Evolutionary conservation across 2,329 filamentous ascomycete genomes (phyloP), one percentile per base, ranked within the genome.

Genomic region (Neonectria sp.): DNA sequence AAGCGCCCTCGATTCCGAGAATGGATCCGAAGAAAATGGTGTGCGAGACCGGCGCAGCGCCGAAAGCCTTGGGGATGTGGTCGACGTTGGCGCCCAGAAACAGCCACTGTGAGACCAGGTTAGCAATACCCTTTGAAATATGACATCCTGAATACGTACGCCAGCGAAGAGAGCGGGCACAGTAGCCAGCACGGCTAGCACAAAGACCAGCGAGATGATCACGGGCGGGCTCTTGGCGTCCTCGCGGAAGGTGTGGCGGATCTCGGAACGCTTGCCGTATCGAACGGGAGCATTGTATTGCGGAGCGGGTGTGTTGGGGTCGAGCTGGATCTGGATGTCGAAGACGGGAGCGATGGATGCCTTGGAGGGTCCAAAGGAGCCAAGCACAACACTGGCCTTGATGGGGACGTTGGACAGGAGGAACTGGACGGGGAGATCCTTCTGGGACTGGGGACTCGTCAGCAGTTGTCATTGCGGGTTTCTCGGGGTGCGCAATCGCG

Each of bases 351-450:
- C 87, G 73, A 91, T 87, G 78, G 93, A 91, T 13, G 91, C 90
- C 40, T 87, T 83, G 8, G 92, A 88, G 1, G 90, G 86, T 69
- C 95, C 95, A 78, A 97, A 97, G 0, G 95, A 97, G 69, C 89
- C 96, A 73, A 99, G 88, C 55, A 97, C 86, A 51, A 99, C 83
- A 68, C 90, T 93, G n/a, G 94, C 95, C 73, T 91, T 87, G 77
- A 98, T 87, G 2, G 93, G 91, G 62, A 89, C 81, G 55, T 86
- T 80, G 33, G 92, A 87, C 48, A 87, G 85, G 70, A 97, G 89
- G 76, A 98, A 90, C 82, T 97, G 94, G 69, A 91, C 77, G 25
- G 96, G 95, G 67, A 99, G 89, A 76, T 98, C 95, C 84, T 95
- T 95, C 66, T 95, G 93, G 64, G 92, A 89, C 95, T 98, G 79